Percentiles rank a stretch among this genome's conserved stretches.
phyloP scores from a whole-genome alignment of 306 rosid species.

The Lablab purpureus region DNA sequence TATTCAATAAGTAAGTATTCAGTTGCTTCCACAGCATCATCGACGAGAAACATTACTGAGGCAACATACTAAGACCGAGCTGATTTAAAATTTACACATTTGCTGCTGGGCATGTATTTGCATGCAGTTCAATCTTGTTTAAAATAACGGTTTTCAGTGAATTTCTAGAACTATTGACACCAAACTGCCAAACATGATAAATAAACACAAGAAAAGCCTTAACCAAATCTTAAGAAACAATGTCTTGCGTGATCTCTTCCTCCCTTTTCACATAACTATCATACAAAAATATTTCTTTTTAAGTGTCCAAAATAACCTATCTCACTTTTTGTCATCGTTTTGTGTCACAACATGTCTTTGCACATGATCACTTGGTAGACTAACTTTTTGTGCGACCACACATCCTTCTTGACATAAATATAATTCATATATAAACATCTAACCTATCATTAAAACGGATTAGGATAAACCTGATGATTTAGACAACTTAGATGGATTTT shows the following conservation, averaged over 20 bases:
- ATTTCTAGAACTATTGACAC: too few species aligned
- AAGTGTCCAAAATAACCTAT: too few species aligned
- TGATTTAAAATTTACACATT: not conserved
- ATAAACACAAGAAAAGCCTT: not conserved
- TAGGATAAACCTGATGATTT: not conserved
- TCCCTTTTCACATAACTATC: not conserved
- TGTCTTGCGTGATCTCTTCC: not conserved
- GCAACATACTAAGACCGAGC: not conserved
- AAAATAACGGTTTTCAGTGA: too few species aligned
- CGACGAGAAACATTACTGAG: slow-evolving; percentile 14
- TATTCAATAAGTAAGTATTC: slow-evolving; percentile 13
- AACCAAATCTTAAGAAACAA: not conserved
- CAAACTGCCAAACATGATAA: not conserved
- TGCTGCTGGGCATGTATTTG: not conserved
- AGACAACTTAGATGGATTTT: not conserved
- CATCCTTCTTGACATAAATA: not conserved
- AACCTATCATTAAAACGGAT: not conserved
- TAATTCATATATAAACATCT: not conserved
- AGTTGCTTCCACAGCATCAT: not conserved
- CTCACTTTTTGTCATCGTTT: not conserved
- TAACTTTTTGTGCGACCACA: too few species aligned
- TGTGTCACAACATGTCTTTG: not conserved
- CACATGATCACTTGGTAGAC: not conserved
- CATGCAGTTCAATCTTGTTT: not conserved
- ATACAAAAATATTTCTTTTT: not conserved